Base-by-base conservation (phyloP, 371 early-diverging fungal genomes). In the Mucor mucedo region DNA sequence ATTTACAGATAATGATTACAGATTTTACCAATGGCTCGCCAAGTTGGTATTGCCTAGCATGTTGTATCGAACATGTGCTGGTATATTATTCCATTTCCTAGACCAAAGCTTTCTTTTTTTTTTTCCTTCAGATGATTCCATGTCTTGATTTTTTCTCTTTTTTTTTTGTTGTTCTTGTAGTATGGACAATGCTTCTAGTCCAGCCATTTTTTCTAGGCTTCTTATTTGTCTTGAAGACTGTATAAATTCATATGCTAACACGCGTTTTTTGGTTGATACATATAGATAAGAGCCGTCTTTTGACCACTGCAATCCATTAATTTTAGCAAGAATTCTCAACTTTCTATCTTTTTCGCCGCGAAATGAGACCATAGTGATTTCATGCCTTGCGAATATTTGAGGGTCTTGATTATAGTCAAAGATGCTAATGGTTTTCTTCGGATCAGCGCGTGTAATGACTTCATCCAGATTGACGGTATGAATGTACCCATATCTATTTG, bases 261-360 rank as follows among this genome's bases (percentile, higher is more conserved):
- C 84, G 1, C 87, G 77, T n/a, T 81, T 76, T 32, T 82, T 75
- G 1, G 87, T 84, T 0, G 87, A 72, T 11, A 86, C 80, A 56
- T 84, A 84, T 9, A 87, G 61, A 52, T 78, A 71, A 2, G 72
- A 68, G 0, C 87, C 87, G 63, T 85, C 81, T 7, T 65, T 62
- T 9, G 84, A 83, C 87, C 87, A 87, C 2, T 82, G 79, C 8
- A 85, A 64, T 4, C 87, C 87, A 42, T 85, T 85, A 52, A 87
- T 81, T 21, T 76, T 78, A 27, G 84, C 85, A n/a, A 85, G 58
- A 30, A 87, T 87, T 2, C 87, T 73, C 7, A 87, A 55, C 6
- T 74, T 66, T 42, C 62, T 65, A 41, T 85, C 73, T 27, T 66
- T 66, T 60, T 87, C 83, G 4, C 87, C 87, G 14, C 85, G 73